Conservation (phyloP, 2,329 filamentous ascomycete genomes). For the Epichloe sylvatica region DNA sequence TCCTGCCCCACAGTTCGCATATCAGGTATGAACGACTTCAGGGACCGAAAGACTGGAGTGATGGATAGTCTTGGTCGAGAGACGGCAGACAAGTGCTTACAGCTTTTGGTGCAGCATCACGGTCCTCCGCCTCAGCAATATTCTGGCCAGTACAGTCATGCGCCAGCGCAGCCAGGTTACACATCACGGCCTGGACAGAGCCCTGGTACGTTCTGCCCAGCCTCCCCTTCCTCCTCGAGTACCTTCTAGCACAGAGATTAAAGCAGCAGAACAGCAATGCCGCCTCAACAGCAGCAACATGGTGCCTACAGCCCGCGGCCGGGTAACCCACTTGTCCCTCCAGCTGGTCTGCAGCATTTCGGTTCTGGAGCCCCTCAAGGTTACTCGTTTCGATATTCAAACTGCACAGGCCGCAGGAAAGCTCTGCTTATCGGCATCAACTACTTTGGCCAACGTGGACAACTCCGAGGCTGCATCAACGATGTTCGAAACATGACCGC, state of each 20-base stretch:
- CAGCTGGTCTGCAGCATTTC: conserved; percentile 54
- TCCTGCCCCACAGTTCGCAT: conserved; percentile 28
- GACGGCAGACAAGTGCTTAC: neutral
- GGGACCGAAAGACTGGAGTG: conserved; percentile 17
- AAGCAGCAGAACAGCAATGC: neutral
- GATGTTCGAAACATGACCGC: conserved; percentile 94
- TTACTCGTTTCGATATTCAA: conserved; percentile 83
- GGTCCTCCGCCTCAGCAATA: conserved; percentile 21
- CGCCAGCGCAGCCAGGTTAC: conserved; percentile 31
- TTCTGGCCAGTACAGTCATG: conserved; percentile 15
- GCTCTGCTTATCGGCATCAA: conserved; percentile 90
- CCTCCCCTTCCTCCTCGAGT: neutral
- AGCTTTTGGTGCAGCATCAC: conserved; percentile 8
- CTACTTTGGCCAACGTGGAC: conserved; percentile 84
- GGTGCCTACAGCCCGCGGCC: conserved; percentile 3
- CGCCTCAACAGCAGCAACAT: conserved; percentile 7
- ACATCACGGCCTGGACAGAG: conserved; percentile 32
- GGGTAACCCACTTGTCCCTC: conserved; percentile 47
- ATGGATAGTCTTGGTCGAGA: neutral
- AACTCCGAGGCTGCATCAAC: conserved; percentile 89
- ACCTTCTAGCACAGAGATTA: neutral
- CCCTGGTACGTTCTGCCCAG: conserved; percentile 9
- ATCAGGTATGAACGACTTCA: conserved; percentile 14
- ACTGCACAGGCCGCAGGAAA: conserved; percentile 78
- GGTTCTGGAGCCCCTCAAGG: conserved; percentile 65